Evolutionary conservation across 2,329 filamentous ascomycete species (phyloP).

Genomic region (Pseudocercospora musae): DNA sequence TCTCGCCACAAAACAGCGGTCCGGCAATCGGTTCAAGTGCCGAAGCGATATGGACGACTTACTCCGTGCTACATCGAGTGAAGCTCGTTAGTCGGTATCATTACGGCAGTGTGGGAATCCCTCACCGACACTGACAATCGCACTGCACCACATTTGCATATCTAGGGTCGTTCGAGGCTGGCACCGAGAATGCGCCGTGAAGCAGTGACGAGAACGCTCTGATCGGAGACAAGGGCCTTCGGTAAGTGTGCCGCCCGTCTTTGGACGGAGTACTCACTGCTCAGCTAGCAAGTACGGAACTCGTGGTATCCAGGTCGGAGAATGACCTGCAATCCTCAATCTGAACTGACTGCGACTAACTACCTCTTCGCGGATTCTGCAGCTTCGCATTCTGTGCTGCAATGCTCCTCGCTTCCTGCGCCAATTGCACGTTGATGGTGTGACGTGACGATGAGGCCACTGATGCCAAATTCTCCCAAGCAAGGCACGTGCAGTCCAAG

Average conservation of each 20-base stretch:
- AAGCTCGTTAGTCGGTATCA: background rate
- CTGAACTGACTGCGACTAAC: background rate
- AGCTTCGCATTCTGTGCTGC: background rate
- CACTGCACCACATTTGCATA: background rate
- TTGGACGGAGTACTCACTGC: background rate
- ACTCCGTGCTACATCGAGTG: background rate
- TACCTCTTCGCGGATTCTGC: background rate
- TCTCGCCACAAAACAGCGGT: background rate
- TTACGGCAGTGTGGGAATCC: background rate
- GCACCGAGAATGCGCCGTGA: background rate
- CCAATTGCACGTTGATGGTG: too few relatives aligned
- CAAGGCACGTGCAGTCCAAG: background rate
- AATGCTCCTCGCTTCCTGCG: background rate
- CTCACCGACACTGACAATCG: background rate
- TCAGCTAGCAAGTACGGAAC: background rate
- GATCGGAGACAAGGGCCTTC: background rate
- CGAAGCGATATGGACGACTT: background rate
- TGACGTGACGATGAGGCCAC: background rate
- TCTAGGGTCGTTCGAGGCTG: background rate
- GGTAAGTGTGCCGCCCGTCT: background rate
- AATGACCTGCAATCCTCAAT: background rate
- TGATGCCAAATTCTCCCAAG: background rate
- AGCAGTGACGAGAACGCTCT: background rate
- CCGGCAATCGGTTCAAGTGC: constrained; percentile 1
- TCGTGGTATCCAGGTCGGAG: background rate